phyloP scores from a whole-genome alignment of 805 yeast genomes.

The Gaillardinia entomophila region DNA sequence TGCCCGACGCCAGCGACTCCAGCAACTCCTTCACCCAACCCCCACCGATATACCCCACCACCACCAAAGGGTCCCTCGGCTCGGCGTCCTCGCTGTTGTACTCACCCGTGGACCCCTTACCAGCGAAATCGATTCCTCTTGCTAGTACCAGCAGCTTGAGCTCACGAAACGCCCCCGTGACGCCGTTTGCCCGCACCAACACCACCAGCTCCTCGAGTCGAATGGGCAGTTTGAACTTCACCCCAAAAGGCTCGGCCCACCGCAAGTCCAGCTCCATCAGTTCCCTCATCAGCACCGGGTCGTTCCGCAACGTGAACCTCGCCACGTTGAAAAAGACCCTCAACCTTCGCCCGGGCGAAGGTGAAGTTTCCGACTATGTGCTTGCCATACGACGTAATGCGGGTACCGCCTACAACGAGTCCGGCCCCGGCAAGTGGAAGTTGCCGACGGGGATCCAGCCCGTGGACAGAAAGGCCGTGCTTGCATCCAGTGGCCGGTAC shows the following conservation, averaged over 20 bases:
- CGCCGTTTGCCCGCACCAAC: background rate
- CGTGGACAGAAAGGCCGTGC: constrained; percentile 26
- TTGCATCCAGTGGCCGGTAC: constrained; percentile 18
- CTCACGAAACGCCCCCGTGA: background rate
- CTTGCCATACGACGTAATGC: constrained; percentile 35
- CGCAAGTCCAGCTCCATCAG: constrained; percentile 26
- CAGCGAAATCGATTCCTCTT: background rate
- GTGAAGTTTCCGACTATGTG: constrained; percentile 48
- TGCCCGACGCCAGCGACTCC: background rate
- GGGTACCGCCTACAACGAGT: constrained; percentile 45
- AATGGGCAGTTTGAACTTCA: background rate
- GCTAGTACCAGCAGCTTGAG: background rate
- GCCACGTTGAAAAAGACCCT: constrained; percentile 31
- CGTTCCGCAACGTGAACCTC: constrained; percentile 30
- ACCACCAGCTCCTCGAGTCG: background rate
- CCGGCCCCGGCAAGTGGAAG: constrained; percentile 42
- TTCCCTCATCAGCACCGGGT: constrained; percentile 27
- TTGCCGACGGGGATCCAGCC: constrained; percentile 54
- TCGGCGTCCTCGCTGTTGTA: background rate
- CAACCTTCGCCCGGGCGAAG: constrained; percentile 41
- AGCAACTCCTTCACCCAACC: background rate
- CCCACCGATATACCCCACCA: background rate
- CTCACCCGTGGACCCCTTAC: background rate
- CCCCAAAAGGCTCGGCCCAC: constrained; percentile 4
- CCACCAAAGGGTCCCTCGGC: background rate